Conservation (phyloP, 2,329 filamentous ascomycete genomes). For the Arthroderma sp. region DNA sequence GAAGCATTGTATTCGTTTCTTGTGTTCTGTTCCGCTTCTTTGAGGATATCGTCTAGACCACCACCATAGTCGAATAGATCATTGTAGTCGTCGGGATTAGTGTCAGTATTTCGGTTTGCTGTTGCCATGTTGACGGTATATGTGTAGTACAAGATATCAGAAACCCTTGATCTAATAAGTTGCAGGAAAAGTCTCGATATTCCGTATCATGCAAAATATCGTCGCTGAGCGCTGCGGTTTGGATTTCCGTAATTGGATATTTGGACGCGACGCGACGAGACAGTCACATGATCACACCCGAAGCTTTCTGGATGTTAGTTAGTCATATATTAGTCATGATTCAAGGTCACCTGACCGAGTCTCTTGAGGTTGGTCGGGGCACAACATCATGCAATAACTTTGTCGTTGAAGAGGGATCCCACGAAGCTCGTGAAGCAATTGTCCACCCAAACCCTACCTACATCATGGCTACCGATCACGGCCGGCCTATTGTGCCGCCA, state of each 20-base stretch:
- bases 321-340: too few species aligned
- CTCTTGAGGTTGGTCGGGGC: background rate
- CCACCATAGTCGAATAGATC: conserved; percentile 67
- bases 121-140: background rate
- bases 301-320: too few species aligned
- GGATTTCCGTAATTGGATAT: too few species aligned
- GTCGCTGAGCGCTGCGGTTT: too few species aligned
- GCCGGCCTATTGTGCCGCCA: conserved; percentile 49
- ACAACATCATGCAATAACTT: background rate
- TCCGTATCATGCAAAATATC: too few species aligned
- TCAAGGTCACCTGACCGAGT: background rate
- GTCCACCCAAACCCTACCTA: conserved; percentile 1
- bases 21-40: conserved; percentile 18
- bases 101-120: conserved; percentile 19
- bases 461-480: conserved; percentile 25
- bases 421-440: conserved; percentile 1
- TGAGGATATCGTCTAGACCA: conserved; percentile 39
- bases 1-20: conserved; percentile 8
- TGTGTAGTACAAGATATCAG: background rate
- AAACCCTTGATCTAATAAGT: too few species aligned
- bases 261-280: too few species aligned
- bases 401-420: background rate
- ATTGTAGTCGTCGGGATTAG: conserved; percentile 29
- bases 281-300: too few species aligned
- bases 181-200: too few species aligned